Evolutionary conservation across 2,329 filamentous ascomycete genomes (phyloP), one percentile per base, ranked within the genome.

Genomic region (Fusarium sp.): DNA sequence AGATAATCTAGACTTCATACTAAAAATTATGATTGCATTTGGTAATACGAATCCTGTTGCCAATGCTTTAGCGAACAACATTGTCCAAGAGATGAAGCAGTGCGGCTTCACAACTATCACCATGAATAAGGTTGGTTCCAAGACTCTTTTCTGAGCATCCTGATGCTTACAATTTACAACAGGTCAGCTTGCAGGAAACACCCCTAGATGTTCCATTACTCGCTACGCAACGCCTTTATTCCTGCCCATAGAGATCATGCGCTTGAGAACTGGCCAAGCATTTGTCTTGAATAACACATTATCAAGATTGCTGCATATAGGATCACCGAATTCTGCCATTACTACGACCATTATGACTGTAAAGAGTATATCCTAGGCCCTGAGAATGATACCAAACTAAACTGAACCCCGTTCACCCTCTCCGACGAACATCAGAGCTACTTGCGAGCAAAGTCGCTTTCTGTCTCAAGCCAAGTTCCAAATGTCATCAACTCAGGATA

Each of bases 361-460:
- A 17, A 49, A 12, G 7, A 26, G 8, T 20, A 8, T 53, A 41
- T 30, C 18, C 15, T 10, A 9, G 20, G 23, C 18, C 7, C 38
- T 7, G 14, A 38, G 15, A n/a, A 30, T 14, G 14, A 20, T 37
- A 27, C 10, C 6, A 9, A 42, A 4, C 15, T 12, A 8, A 13
- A 7, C 23, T 12, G 15, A 32, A 37, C 9, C n/a, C 18, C 9
- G 11, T 17, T 23, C 14, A 27, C 13, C 15, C 17, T 11, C 15
- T 17, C 7, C 4, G 10, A 27, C 2, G 5, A 33, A 6, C 3
- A 1, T 35, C 12, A 6, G 10, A 2, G 20, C 41, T 18, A 67
- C 15, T 61, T 61, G 6, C 20, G 41, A n/a, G 46, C 48, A 54
- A 67, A 67, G 18, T 67, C 62, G 26, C 64, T 67, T 35, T 67